phyloP scores from a whole-genome alignment of 2,329 filamentous ascomycete species.

The Plectosphaerella sp. region DNA sequence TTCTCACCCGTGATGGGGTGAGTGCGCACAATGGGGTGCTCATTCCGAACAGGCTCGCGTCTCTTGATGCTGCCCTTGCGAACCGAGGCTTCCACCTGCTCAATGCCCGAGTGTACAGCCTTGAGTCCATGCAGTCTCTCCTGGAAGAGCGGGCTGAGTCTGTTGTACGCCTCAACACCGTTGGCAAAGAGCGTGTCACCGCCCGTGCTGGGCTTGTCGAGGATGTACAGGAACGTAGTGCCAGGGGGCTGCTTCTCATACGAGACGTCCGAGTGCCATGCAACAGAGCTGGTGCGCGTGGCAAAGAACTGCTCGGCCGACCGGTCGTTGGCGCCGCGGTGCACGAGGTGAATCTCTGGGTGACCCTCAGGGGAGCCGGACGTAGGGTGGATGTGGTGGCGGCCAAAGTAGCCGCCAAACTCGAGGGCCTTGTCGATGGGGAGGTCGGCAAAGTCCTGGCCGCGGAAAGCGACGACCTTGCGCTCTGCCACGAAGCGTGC shows the following conservation, averaged over 20 bases:
- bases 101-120: constrained; percentile 76
- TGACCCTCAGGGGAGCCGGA: constrained; percentile 62
- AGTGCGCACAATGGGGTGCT: constrained; percentile 41
- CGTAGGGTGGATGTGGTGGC: constrained; percentile 70
- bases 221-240: constrained; percentile 82
- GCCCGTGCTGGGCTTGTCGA: constrained; percentile 76
- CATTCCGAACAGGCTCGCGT: constrained; percentile 37
- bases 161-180: constrained; percentile 73
- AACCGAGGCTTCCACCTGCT: constrained; percentile 71
- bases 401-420: constrained; percentile 64
- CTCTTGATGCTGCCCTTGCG: constrained; percentile 65
- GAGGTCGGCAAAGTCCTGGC: constrained; percentile 59
- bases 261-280: constrained; percentile 86
- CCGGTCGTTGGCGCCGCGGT: constrained; percentile 50
- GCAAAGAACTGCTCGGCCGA: constrained; percentile 56
- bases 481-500: constrained; percentile 61
- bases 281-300: constrained; percentile 71
- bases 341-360: constrained; percentile 65
- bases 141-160: constrained; percentile 74
- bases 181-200: constrained; percentile 84
- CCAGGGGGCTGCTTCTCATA: constrained; percentile 87
- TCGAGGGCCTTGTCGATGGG: constrained; percentile 59
- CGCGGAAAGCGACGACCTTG: constrained; percentile 65
- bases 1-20: constrained; percentile 36
- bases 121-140: constrained; percentile 71